Evolutionary conservation across 2,329 filamentous ascomycete genomes (phyloP), one percentile per base, ranked within the genome.

Genomic region (Neopestalotiopsis sp.): DNA sequence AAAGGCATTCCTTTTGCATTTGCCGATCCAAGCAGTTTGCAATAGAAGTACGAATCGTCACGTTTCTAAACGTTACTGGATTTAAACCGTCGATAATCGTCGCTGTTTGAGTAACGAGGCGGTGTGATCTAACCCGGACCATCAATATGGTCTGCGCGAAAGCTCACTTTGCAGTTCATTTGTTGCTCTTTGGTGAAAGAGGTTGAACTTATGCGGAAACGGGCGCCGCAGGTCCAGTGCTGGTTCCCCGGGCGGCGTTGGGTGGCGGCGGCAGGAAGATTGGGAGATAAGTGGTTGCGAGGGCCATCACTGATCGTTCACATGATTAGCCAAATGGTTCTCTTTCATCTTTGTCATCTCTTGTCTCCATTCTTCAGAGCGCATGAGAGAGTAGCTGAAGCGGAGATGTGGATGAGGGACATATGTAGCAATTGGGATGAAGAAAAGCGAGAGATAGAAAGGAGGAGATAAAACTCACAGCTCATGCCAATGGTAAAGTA

Each of bases 401-500:
- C 10, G 34, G 34, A 38, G 34, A 10, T 38, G 24, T 28, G 24
- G 24, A 38, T 38, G 34, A 38, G 34, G 34, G 34, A 38, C 6
- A 38, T 38, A 3, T 7, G 10, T 38, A 28, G 34, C 34, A 38
- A 38, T 38, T 38, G 34, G 34, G 10, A 38, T 10, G 34, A 10
- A 38, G 10, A 38, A 38, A 38, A 38, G 24, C 24, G 24, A 38
- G 34, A 38, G 10, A 38, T 1, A 38, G 6, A 38, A 5, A 14
- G 2, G 13, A 14, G 61, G 24, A 7, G 24, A 10, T 45, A 24
- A 24, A 57, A 87, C 90, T 76, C 85, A 94, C 92, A 76, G 24
- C 93, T 90, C 92, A 97, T 96, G 80, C 90, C 87, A 68, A 96
- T 90, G 68, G 90, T 90, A 81, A 96, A 91, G 75, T 86, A 85